phyloP scores from a whole-genome alignment of 371 early-diverging fungal species.

The Gilbertella persicaria region DNA sequence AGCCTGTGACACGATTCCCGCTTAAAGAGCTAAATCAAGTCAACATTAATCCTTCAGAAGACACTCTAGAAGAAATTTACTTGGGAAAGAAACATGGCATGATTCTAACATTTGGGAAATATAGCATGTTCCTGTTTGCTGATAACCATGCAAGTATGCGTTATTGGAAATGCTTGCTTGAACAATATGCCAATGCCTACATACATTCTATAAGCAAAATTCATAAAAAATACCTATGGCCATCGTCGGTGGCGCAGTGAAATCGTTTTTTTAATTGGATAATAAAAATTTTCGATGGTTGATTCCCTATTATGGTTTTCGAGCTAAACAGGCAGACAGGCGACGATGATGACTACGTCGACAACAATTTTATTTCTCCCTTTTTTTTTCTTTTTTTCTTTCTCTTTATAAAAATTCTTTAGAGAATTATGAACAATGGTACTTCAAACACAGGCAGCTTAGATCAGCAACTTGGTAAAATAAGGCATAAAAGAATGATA shows the following conservation, averaged over 20 bases:
- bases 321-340: slow-evolving; percentile 11
- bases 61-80: slow-evolving; percentile 19
- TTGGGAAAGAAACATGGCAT: slow-evolving; percentile 20
- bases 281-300: slow-evolving; percentile 14
- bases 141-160: slow-evolving; percentile 16
- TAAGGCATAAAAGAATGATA: not conserved
- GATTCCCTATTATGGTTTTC: slow-evolving; percentile 13
- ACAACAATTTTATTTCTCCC: not conserved
- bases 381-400: slow-evolving; percentile 20
- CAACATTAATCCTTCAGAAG: slow-evolving; percentile 16
- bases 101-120: slow-evolving; percentile 12
- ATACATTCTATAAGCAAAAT: not conserved
- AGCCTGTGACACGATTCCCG: slow-evolving; percentile 9
- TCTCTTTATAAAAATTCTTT: slow-evolving; percentile 9
- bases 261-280: slow-evolving; percentile 6
- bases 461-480: slow-evolving; percentile 68
- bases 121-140: slow-evolving; percentile 12
- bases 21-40: slow-evolving; percentile 5
- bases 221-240: slow-evolving; percentile 4
- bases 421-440: slow-evolving; percentile 55
- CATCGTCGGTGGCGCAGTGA: slow-evolving; percentile 20
- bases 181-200: slow-evolving; percentile 3
- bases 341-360: too few relatives aligned
- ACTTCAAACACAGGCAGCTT: slow-evolving; percentile 58
- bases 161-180: slow-evolving; percentile 18